Percentiles rank a stretch among this genome's conserved stretches.
Evolutionary conservation across 495 filamentous ascomycete species (phyloP).

Genomic region (Penicillium arizonense): DNA sequence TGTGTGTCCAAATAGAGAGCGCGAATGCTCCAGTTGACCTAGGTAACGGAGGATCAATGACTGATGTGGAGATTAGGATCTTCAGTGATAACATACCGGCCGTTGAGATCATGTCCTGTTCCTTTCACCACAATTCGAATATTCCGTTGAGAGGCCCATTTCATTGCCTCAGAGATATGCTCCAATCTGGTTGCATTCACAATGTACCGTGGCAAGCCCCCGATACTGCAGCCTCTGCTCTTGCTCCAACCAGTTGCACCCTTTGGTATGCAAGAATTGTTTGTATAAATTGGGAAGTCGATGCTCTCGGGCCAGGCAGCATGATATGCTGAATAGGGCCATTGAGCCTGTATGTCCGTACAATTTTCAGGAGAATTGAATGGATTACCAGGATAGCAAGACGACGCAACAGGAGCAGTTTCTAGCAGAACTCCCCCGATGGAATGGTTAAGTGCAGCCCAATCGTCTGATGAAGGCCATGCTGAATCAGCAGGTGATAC

Average conservation of each 20-base stretch:
- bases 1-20: slow-evolving; percentile 48
- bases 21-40: slow-evolving; percentile 50
- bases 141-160: slow-evolving; percentile 50
- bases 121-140: slow-evolving; percentile 53
- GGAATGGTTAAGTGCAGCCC: slow-evolving; percentile 23
- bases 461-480: slow-evolving; percentile 26
- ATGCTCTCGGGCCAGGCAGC: slow-evolving; percentile 18
- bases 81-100: slow-evolving; percentile 26
- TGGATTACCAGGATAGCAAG: slow-evolving; percentile 26
- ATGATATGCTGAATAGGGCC: slow-evolving; percentile 20
- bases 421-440: slow-evolving; percentile 17
- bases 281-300: slow-evolving; percentile 21
- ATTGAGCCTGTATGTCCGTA: slow-evolving; percentile 19
- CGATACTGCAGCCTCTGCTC: slow-evolving; percentile 20
- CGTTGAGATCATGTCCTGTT: slow-evolving; percentile 54
- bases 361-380: slow-evolving; percentile 17
- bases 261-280: slow-evolving; percentile 26
- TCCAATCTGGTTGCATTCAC: slow-evolving; percentile 30
- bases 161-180: slow-evolving; percentile 31
- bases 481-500: slow-evolving; percentile 14
- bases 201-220: slow-evolving; percentile 27
- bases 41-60: slow-evolving; percentile 29
- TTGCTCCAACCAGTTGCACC: slow-evolving; percentile 12
- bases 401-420: slow-evolving; percentile 22
- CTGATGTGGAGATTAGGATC: slow-evolving; percentile 2